These are phyloP conservation scores for Gnetum montanum DNA, from an alignment of 75 land plant genomes.

Conservation along the genomic window DNA sequence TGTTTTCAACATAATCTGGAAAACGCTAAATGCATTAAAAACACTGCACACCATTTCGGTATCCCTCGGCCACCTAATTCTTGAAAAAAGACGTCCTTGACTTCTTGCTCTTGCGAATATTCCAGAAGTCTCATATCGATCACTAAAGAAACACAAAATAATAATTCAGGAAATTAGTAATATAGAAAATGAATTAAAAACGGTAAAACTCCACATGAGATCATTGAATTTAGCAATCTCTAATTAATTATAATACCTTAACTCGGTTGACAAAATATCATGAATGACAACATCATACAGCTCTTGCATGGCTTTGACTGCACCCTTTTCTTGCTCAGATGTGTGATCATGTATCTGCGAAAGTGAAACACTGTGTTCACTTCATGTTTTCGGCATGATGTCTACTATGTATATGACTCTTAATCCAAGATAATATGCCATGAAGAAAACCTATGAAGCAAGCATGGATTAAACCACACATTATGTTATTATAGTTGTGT, in stretches of 20 bases:
- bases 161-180: background rate
- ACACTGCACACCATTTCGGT: conserved; percentile 52
- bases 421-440: no score
- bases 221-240: no score
- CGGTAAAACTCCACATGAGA: no score
- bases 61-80: conserved; percentile 57
- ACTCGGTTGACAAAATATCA: conserved; percentile 52
- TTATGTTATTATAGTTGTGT: no score
- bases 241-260: conserved; percentile 56
- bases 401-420: no score
- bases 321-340: conserved; percentile 57
- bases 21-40: no score
- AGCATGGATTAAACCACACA: no score
- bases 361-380: conserved; percentile 1
- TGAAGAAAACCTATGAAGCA: no score
- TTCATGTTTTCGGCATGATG: no score
- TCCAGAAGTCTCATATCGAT: conserved; percentile 61
- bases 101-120: conserved; percentile 46
- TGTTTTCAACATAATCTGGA: no score
- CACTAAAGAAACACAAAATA: conserved; percentile 20
- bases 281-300: conserved; percentile 86
- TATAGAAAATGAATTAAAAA: conserved; percentile 1
- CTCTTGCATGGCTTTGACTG: conserved; percentile 48
- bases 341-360: conserved; percentile 46
- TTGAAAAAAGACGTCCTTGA: conserved; percentile 60